Evolutionary conservation across 1,139 yeast genomes (phyloP), one percentile per base, ranked within the genome.

Genomic region (Blastobotrys ciferrii): DNA sequence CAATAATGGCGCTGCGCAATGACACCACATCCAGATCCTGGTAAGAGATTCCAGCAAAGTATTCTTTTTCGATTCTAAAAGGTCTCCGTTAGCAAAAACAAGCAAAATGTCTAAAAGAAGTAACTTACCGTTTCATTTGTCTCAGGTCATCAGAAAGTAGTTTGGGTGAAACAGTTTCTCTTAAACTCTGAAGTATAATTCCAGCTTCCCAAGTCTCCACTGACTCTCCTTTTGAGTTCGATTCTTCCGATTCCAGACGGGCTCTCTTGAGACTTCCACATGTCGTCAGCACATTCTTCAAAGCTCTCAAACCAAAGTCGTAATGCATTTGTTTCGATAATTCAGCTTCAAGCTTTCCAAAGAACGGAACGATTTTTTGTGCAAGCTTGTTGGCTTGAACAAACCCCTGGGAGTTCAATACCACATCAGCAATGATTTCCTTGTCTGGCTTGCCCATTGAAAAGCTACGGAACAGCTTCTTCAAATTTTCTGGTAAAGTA

Each of bases 281-380:
- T 49, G 76, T 74, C 3, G 72, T 65, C 38, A 91, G 66, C 0
- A 84, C 80, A 41, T 80, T 74, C 61, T 89, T 91, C 49, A 91
- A 65, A 0, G 96, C 83, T 51, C 97, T 74, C 38, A 91, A 70
- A 0, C 98, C 96, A 73, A 92, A 92, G 60, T 92, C 97, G 60
- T 92, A 92, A 63, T 91, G 98, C 2, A 68, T 60, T 60, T 88
- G 96, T 0, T 56, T 32, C 0, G 87, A 74, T 9, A 80, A 66
- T 0, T 53, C 45, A 0, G 28, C 18, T 3, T 65, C 62, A 28
- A 91, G 62, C 1, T 64, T 68, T 1, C 60, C 56, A 57, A 88
- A 84, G 44, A 87, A 73, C 0, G 79, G 75, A 0, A 85, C 87
- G 31, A 87, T 66, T 4, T 65, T 62, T 1, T 56, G 43, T 0